Evolutionary conservation across 495 filamentous ascomycete species (phyloP), one percentile per base, ranked within the genome.

Genomic region (Collariella sp.): DNA sequence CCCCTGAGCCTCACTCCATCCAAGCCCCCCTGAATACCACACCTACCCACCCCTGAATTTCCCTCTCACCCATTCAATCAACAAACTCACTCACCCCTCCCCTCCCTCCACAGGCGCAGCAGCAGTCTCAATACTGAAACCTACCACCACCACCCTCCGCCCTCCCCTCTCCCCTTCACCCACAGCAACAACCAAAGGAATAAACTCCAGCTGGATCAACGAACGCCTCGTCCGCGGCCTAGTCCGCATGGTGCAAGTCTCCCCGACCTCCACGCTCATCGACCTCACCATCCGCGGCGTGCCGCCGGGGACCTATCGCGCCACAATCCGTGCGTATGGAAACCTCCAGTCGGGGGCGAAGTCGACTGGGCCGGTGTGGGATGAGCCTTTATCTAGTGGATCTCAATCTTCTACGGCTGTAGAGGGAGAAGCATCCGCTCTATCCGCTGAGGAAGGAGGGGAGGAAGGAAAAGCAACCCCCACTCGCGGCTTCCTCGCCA

Each of bases 81-180:
- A n/a, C n/a, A n/a, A n/a, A 20, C 29, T 15, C 22, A 31, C 24
- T 10, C 16, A n/a, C 33, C 13, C 33, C 31, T 35, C 29, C 18
- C 31, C 19, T 19, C 24, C 26, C 46, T 3, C 22, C 23, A 42
- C 65, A 93, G 89, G 81, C 66, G 90, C 91, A 20, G 93, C 91
- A 20, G 93, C 93, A 33, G 93, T 98, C 33, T 94, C 89, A 69
- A 97, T 98, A 66, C 84, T 97, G 91, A 98, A 73, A 95, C 89
- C 24, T 91, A 94, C 70, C 78, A 82, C 46, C 52, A 68, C 41
- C 20, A 61, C 26, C 26, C 26, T 31, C 9, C 26, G 9, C 4
- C 26, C 26, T 5, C 26, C 26, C 26, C 26, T 31, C 5, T 9
- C 26, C 26, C 26, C 26, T 31, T 9, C 26, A 31, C 26, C 26